Base-by-base conservation (phyloP, 179 eudicot species). In the Pouteria campechiana region DNA sequence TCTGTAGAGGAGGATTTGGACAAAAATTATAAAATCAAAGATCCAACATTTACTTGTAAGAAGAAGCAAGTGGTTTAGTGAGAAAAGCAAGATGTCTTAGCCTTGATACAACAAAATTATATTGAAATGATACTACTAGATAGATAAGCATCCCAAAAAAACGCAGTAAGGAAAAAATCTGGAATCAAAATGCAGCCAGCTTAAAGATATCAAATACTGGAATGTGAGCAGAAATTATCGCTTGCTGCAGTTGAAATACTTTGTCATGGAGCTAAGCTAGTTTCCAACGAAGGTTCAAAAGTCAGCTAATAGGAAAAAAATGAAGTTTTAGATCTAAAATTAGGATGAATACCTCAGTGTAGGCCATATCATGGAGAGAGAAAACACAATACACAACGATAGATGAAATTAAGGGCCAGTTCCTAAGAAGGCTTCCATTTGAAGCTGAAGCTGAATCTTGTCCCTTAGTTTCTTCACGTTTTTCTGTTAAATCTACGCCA, bases 351-450 rank as follows among this genome's bases (percentile, higher is more conserved):
- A 80, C 90, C 78, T 80, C 90, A 8, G 46, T 46, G 12, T 68
- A 76, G 43, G 81, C 90, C 72, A 76, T 73, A 55, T 80, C 84
- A 25, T 80, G 90, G 33, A 76, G 76, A 48, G 65, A 69, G 59
- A 80, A 73, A 34, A 76, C 58, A 55, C 76, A 65, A 32, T 56
- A 80, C 34, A 71, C 67, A 27, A 80, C 54, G 47, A 80, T 60
- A 17, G 69, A 50, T 13, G 81, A 76, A 69, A 81, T 60, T 21
- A 81, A 63, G 35, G 81, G 81, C 90, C 84, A 70, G 46, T 81
- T 77, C 48, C 41, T 74, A 0, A 76, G 48, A 51, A 77, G 72
- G 40, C 69, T 57, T 17, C 39, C 4, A 58, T 46, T 37, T 29
- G 68, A 46, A 31, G 33, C 20, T 23, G 22, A 18, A 20, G 4